These are phyloP conservation scores for Vararia minispora DNA, from an alignment of 768 basidiomycete genomes.

Conservation along the genomic window DNA sequence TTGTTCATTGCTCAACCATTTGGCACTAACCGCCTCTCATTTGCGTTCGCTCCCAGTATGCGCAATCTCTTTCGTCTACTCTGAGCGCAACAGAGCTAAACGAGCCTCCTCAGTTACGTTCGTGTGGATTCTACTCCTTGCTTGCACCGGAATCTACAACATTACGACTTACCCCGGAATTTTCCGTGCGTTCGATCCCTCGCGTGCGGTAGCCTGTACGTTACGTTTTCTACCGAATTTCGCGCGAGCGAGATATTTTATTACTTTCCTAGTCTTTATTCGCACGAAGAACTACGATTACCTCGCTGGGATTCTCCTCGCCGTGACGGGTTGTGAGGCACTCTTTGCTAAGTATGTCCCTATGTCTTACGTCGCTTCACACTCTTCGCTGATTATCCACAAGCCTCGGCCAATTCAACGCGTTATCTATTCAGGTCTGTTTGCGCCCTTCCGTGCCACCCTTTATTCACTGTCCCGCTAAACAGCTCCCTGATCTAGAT, in stretches of 20 bases:
- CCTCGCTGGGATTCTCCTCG: constrained; percentile 52
- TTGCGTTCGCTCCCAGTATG: constrained; percentile 44
- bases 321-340: constrained; percentile 62
- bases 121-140: constrained; percentile 44
- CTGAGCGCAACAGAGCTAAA: background rate
- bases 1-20: constrained; percentile 52
- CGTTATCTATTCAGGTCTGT: constrained; percentile 40
- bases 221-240: background rate
- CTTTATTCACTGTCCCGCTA: background rate
- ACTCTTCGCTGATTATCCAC: background rate
- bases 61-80: background rate
- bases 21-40: constrained; percentile 42
- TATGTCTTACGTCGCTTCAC: background rate
- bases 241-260: no score
- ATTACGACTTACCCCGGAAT: constrained; percentile 43
- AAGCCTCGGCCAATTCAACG: constrained; percentile 64
- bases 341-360: constrained; percentile 50
- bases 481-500: constrained; percentile 22
- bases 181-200: constrained; percentile 58
- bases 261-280: constrained; percentile 47
- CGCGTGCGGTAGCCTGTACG: constrained; percentile 50
- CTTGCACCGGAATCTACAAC: constrained; percentile 46
- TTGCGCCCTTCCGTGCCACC: background rate
- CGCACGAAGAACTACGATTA: constrained; percentile 50
- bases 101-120: constrained; percentile 30